Evolutionary conservation across 2,329 filamentous ascomycete species (phyloP).

Genomic region (Alternaria ventricosa): DNA sequence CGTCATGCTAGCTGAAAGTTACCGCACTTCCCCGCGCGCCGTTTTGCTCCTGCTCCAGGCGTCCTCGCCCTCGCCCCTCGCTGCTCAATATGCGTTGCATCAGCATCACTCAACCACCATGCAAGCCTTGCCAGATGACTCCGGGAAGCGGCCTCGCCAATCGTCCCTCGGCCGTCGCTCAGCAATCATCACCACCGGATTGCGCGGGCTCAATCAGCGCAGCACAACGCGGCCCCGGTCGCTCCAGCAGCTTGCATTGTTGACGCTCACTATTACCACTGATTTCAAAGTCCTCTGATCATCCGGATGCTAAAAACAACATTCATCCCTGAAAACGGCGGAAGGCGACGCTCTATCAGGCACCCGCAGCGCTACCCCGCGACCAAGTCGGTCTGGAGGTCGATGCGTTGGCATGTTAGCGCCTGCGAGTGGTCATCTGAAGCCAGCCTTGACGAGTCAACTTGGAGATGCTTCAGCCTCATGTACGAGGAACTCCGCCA

Average conservation of each 20-base stretch:
- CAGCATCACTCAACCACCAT: conserved; percentile 23
- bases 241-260: conserved; percentile 1
- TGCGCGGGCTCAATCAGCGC: conserved; percentile 23
- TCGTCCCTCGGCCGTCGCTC: conserved; percentile 11
- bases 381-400: conserved; percentile 42
- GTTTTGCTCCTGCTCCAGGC: not conserved
- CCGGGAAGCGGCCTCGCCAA: conserved; percentile 18
- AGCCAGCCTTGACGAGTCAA: conserved; percentile 32
- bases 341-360: conserved; percentile 39
- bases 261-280: conserved; percentile 10
- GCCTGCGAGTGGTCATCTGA: conserved; percentile 48
- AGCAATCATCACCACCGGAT: conserved; percentile 23
- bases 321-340: conserved; percentile 24
- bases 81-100: conserved; percentile 7
- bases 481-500: conserved; percentile 44
- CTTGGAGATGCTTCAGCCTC: conserved; percentile 44
- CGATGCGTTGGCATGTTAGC: conserved; percentile 49
- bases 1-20: conserved; percentile 14
- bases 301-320: conserved; percentile 42
- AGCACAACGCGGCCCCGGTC: conserved; percentile 13
- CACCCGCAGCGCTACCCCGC: conserved; percentile 44
- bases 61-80: conserved; percentile 1
- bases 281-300: conserved; percentile 27
- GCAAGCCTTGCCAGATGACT: conserved; percentile 29
- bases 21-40: conserved; percentile 2